phyloP scores from a whole-genome alignment of 2,329 filamentous ascomycete species.

The Ophiocordyceps robertsii region DNA sequence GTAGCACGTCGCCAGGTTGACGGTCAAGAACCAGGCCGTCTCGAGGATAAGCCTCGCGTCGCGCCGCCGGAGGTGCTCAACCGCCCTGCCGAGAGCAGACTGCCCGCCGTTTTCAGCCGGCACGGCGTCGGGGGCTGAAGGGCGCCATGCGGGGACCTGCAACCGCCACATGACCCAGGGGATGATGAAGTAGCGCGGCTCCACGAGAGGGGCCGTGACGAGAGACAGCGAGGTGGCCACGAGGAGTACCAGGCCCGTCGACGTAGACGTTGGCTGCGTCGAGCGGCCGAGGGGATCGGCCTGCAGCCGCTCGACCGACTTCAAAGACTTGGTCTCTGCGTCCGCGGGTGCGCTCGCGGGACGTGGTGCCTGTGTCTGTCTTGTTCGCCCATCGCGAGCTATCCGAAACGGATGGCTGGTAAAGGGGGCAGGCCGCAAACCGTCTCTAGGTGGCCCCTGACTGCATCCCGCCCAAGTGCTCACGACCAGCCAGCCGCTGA shows the following conservation, averaged over 20 bases:
- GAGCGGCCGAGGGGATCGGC: constrained; percentile 14
- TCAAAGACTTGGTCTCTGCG: background rate
- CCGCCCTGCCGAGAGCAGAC: background rate
- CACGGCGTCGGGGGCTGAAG: constrained; percentile 7
- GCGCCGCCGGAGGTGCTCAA: constrained; percentile 9
- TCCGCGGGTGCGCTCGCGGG: background rate
- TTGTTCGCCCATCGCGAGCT: background rate
- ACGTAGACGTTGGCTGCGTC: constrained; percentile 25
- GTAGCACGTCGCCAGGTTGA: constrained; percentile 56
- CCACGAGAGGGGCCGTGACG: constrained; percentile 79
- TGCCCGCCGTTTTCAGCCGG: background rate
- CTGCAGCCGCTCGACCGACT: constrained; percentile 2
- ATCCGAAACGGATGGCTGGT: too few species aligned
- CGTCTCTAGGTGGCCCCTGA: too few species aligned
- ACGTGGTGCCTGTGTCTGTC: background rate
- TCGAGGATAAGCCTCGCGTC: constrained; percentile 43
- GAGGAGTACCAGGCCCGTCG: constrained; percentile 44
- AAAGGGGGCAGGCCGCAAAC: too few species aligned
- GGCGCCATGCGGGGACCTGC: constrained; percentile 47
- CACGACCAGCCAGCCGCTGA: constrained; percentile 56
- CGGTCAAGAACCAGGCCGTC: constrained; percentile 51
- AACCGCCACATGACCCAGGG: constrained; percentile 91
- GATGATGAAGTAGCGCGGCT: constrained; percentile 91
- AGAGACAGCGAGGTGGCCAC: constrained; percentile 64
- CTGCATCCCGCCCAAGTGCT: constrained; percentile 40